These are phyloP conservation scores for Aspergillus melleus DNA, from an alignment of 2,329 filamentous ascomycete species.

Conservation along the genomic window DNA sequence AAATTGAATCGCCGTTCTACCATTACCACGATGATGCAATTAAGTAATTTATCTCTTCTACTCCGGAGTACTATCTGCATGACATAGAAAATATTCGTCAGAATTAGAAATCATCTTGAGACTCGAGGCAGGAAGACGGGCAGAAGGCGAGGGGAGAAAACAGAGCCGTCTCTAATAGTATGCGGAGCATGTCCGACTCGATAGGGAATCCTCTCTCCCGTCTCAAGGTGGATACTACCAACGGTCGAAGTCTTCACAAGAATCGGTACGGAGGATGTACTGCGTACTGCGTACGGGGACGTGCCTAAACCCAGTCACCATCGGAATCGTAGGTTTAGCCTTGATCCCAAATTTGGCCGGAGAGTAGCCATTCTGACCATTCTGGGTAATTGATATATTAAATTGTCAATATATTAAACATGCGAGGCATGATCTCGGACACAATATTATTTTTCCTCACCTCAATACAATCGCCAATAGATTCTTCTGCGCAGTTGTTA, in stretches of 20 bases:
- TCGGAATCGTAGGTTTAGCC: not conserved
- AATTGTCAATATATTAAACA: not conserved
- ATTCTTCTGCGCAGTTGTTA: not conserved
- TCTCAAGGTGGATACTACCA: not conserved
- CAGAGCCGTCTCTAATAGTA: not conserved
- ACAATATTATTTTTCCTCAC: not conserved
- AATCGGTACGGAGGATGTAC: not conserved
- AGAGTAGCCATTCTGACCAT: no score
- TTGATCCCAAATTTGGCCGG: not conserved
- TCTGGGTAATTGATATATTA: not conserved
- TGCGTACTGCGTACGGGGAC: not conserved
- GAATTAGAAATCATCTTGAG: not conserved
- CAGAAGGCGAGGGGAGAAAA: not conserved
- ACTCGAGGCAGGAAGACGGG: no score
- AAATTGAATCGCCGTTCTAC: not conserved
- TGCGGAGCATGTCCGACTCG: not conserved
- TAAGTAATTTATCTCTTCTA: not conserved
- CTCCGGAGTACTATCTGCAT: not conserved
- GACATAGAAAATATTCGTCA: not conserved
- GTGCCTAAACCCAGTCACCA: not conserved
- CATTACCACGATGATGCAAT: not conserved
- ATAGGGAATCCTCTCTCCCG: not conserved
- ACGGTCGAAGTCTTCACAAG: not conserved
- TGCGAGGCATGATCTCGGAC: constrained; percentile 6
- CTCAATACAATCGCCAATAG: not conserved